Percentiles rank a stretch among this genome's conserved stretches.
Conservation (phyloP, 2,329 filamentous ascomycete species). For the Aspergillus fumigatiaffinis region DNA sequence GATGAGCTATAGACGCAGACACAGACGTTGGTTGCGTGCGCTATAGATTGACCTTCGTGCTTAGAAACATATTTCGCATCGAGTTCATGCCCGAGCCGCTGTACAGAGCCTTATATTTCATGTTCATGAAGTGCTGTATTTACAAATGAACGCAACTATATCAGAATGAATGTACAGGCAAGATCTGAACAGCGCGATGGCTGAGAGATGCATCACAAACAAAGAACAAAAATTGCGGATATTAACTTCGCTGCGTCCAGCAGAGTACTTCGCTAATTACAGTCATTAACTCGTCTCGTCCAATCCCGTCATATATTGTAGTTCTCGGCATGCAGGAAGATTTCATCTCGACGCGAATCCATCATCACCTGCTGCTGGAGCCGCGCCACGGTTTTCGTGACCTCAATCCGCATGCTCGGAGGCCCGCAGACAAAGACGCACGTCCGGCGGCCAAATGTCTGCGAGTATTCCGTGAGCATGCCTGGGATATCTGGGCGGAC, state of each 20-base stretch:
- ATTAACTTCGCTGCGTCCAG: not conserved
- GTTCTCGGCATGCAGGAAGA: slow-evolving; percentile 93
- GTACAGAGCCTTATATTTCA: not conserved
- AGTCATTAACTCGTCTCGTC: not conserved
- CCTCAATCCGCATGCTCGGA: slow-evolving; percentile 78
- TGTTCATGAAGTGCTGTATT: slow-evolving; percentile 1
- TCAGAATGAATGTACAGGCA: not conserved
- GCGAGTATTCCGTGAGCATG: slow-evolving; percentile 78
- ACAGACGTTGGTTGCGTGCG: not conserved
- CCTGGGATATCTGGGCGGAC: slow-evolving; percentile 83
- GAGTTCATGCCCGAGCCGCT: not conserved
- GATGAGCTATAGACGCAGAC: not conserved
- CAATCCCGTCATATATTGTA: slow-evolving; percentile 68
- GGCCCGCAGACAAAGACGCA: slow-evolving; percentile 94
- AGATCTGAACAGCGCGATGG: not conserved
- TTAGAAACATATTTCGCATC: not conserved
- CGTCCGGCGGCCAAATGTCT: slow-evolving; percentile 73
- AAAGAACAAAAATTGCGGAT: not conserved
- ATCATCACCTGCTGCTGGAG: slow-evolving; percentile 82
- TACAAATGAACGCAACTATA: slow-evolving; percentile 14
- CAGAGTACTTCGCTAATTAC: not conserved
- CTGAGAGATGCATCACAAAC: not conserved
- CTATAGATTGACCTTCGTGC: not conserved
- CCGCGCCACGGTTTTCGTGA: slow-evolving; percentile 77
- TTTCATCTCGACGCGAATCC: slow-evolving; percentile 74